Evolutionary conservation across 1,284 basidiomycete species (phyloP), one percentile per base, ranked within the genome.

Genomic region (Quambalaria eucalypti): DNA sequence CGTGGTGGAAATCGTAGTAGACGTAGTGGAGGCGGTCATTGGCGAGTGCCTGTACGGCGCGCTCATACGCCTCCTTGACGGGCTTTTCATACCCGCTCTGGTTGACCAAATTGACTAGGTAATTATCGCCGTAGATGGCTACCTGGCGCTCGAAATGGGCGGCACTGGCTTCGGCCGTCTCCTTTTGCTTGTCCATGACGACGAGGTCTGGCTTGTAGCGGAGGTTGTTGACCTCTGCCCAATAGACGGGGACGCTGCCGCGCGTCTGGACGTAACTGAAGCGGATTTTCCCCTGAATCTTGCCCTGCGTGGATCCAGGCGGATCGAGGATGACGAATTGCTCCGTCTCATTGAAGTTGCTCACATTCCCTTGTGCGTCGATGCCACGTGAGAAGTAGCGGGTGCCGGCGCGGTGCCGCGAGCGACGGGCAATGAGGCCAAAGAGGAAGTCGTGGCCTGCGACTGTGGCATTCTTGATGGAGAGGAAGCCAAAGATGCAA

Each of bases 1-100:
- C 91, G 66, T 84, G 85, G 77, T 97, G 93, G 80, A 98, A 99
- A 77, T 99, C 95, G 74, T 95, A 99, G 80, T 97, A 96, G 60
- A 88, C 82, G 75, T 99, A 99, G 71, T 85, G 85, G 51, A 90
- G 85, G 48, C 83, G 79, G 4, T 84, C 80, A 30, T 86, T 67
- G 60, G 82, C 81, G 50, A 84, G 77, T 61, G 75, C 73, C n/a
- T 75, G 77, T 36, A 96, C 78, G 54, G 84, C 82, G 29, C 82
- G 82, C 76, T 98, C 95, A 73, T 88, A 97, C 0, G 88, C 91
- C 58, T 97, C 92, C 79, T 98, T 98, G 66, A 99, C 83, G 6
- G 91, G 91, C 71, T 86, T 84, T 78, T 99, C 95, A 76, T 91
- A 82, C 0, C 95, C 95, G 70, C 89, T 90, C 68, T 93, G 88